Evolutionary conservation across 805 yeast genomes (phyloP).

Genomic region (Jamesozyma spencerorum): DNA sequence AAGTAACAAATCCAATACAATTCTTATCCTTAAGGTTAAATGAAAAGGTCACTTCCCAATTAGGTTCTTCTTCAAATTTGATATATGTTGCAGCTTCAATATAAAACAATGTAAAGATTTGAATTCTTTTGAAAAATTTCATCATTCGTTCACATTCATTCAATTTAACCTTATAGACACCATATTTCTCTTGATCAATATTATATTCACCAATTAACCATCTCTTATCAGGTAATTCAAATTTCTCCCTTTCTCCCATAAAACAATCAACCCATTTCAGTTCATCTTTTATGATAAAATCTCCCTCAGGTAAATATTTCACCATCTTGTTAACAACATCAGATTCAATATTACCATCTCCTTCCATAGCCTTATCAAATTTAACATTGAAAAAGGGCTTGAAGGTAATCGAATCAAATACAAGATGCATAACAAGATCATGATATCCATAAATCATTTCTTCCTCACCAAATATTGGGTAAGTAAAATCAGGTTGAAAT

Average conservation of each 20-base stretch:
- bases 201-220: constrained; percentile 27
- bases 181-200: constrained; percentile 34
- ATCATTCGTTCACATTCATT: not conserved
- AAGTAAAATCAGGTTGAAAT: constrained; percentile 75
- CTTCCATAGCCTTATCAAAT: constrained; percentile 41
- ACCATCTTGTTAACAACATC: constrained; percentile 49
- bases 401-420: constrained; percentile 68
- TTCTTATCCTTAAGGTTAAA: constrained; percentile 30
- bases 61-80: constrained; percentile 53
- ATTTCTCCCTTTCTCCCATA: constrained; percentile 37
- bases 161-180: constrained; percentile 39
- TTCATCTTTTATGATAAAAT: constrained; percentile 55
- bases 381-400: constrained; percentile 60
- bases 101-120: constrained; percentile 69
- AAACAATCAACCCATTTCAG: constrained; percentile 53
- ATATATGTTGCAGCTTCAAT: constrained; percentile 93
- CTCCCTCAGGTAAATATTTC: constrained; percentile 49
- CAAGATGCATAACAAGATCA: constrained; percentile 53
- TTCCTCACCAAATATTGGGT: constrained; percentile 87
- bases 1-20: constrained; percentile 74
- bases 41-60: constrained; percentile 71
- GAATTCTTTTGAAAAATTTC: constrained; percentile 43
- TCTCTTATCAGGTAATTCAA: constrained; percentile 35
- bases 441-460: constrained; percentile 83
- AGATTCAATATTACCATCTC: constrained; percentile 34